Base-by-base conservation (phyloP, 306 rosid genomes). In the Gynostemma pentaphyllum region DNA sequence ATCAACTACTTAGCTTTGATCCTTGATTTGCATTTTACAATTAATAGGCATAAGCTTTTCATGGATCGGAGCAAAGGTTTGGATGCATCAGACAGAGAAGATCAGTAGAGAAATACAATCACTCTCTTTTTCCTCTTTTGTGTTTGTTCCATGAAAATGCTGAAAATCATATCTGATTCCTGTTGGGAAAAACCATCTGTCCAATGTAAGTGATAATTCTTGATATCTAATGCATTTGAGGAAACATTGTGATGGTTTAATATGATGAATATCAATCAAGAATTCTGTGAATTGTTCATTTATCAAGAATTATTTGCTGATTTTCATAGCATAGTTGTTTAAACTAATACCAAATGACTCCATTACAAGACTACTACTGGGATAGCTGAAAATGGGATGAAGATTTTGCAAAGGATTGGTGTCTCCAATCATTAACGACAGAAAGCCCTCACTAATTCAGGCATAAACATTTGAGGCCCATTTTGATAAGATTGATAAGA, bases 31-130 rank as follows among this genome's bases (percentile, higher is more conserved):
- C 39, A 45, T 27, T 63, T 44, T 14, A 26, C 41, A 63, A n/a
- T 32, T 5, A 11, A 27, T 30, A 63, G 68, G 68, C 42, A 63
- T 28, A 12, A 28, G 41, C 68, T 63, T 40, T 63, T 63, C 68
- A 45, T 2, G 16, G 41, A 45, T 10, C 0, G 44, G 21, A 16
- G 15, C 26, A 28, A 21, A 44, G 53, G 53, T 44, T 24, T 9
- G 4, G 53, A 62, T 16, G 23, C 44, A 39, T 12, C 44, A 39
- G 21, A 21, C 21, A 13, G 1, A 9, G 30, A 59, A 36, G 13
- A 60, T 6, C 32, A 22, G 7, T 13, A 22, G 6, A 36, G 21
- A 21, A 34, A 28, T 18, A 12, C 27, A 56, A 9, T 32, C 19
- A 2, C 39, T 5, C 63, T 37, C 54, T 47, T 4, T 23, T 6